Base-by-base conservation (phyloP, 2,329 filamentous ascomycete genomes). In the Plectosphaerella plurivora region DNA sequence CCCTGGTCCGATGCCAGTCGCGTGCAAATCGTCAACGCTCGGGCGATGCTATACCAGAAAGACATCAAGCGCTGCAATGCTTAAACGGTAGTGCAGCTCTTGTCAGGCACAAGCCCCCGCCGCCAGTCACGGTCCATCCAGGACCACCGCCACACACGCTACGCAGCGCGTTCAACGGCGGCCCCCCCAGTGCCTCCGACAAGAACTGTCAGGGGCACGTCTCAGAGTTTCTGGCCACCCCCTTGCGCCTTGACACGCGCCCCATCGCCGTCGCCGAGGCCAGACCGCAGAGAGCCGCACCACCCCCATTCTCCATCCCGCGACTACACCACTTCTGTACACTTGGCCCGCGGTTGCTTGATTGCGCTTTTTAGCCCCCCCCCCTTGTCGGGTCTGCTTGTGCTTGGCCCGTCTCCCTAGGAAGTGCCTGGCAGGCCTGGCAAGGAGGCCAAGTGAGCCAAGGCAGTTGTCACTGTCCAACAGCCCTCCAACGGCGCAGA, bases 171-270 rank as follows among this genome's bases (percentile, higher is more conserved):
- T 12, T 53, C 45, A 33, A 33, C 28, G 28, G 51, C 45, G 35
- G 45, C 16, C 28, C 36, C 41, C 39, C 49, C 49, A 51, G 45
- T 48, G 48, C 47, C 58, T 61, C 62, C 60, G 58, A 66, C 63
- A 60, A 56, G 49, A 55, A 52, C 52, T 55, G 63, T 65, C 62
- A 59, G 63, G 62, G 55, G 53, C 53, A 45, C 57, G 64, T 66
- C 63, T 66, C 64, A 66, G 22, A 55, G 51, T 49, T 47, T 41
- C 55, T 37, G 24, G 37, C 33, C 24, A 42, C 52, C 50, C 25
- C 55, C 37, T 50, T 16, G 18, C 55, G 28, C 53, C 50, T 54
- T 54, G 46, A 44, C 41, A 12, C 37, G 16, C 37, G 9, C 14
- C 41, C 41, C 41, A 44, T 20, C 28, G 28, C 28, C 4, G 28